Evolutionary conservation across 2,329 filamentous ascomycete genomes (phyloP), one percentile per base, ranked within the genome.

Genomic region (Canariomyces notabilis): DNA sequence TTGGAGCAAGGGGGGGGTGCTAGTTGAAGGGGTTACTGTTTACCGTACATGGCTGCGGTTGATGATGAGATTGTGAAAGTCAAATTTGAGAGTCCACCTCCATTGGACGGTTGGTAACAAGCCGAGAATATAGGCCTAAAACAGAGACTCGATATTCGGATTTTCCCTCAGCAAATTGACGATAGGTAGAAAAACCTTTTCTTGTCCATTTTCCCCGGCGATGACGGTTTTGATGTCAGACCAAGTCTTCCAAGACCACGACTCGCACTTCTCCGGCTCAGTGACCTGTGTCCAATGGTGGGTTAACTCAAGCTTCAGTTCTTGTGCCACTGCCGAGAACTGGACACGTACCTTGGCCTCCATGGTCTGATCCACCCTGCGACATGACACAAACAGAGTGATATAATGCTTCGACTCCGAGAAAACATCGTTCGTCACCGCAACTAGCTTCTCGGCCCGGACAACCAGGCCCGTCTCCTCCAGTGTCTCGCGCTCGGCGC

Each of bases 401-500:
- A 89, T 72, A 58, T 90, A 91, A 60, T 91, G 86, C 63, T 82
- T 87, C 0, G 64, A 65, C n/a, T 75, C 72, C 0, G 60, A 58
- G 60, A 89, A 86, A 1, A 85, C 60, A 56, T 83, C 80, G 59
- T 89, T 88, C 5, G 83, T 88, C 0, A 79, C 74, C 0, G 75
- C 77, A 1, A 83, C 53, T 32, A 84, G 73, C 37, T 68, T 70
- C 5, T 77, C 39, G 6, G 74, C 70, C 1, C 62, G 67, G 1
- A 89, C 69, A 0, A 64, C 57, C 0, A 89, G 69, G 0, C 76
- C 83, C 0, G 86, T 88, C 59, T 91, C 87, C 61, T 91, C 87
- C 0, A 78, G 59, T 0, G 77, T 70, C 64, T 91, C 87, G 4
- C 87, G 75, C 37, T 67, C 73, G 0, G 85, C 84, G 48, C 85